Percentiles rank a stretch among this genome's conserved stretches.
Conservation (phyloP, 148 eudicot species). For the Spergularia bocconei region DNA sequence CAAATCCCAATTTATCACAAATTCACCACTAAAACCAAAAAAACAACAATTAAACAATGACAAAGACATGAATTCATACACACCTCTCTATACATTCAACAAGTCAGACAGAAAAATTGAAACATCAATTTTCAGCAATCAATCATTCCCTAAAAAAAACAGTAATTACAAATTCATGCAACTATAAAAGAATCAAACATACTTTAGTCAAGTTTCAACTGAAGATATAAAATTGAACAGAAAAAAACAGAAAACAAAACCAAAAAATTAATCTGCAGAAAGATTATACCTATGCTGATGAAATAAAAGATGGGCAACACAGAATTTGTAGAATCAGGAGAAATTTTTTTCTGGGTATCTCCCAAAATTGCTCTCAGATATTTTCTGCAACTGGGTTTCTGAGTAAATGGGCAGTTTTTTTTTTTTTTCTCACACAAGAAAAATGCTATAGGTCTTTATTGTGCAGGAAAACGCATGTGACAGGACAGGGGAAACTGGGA, state of each 20-base stretch:
- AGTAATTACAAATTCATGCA: not conserved
- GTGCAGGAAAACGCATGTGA: constrained; percentile 16
- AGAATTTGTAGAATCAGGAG: not conserved
- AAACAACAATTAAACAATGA: not conserved
- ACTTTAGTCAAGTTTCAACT: not conserved
- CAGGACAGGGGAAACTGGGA: constrained; percentile 2
- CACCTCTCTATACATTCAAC: not conserved
- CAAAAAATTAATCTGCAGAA: not conserved
- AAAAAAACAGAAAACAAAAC: not conserved
- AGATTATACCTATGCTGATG: not conserved
- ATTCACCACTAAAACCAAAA: not conserved
- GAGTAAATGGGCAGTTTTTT: not conserved
- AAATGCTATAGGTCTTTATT: not conserved
- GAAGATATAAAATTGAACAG: not conserved
- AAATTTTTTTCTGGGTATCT: not conserved
- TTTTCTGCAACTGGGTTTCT: not conserved
- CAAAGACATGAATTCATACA: constrained; percentile 1
- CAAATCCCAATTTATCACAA: not conserved
- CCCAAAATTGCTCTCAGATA: not conserved
- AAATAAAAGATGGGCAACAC: not conserved
- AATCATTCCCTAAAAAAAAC: not conserved
- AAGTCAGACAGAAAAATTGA: not conserved
- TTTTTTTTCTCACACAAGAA: not conserved
- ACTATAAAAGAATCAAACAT: not conserved
- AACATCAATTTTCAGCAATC: not conserved